Evolutionary conservation across 305 asterid genomes (phyloP).

Genomic region (Fraxinus sp.): DNA sequence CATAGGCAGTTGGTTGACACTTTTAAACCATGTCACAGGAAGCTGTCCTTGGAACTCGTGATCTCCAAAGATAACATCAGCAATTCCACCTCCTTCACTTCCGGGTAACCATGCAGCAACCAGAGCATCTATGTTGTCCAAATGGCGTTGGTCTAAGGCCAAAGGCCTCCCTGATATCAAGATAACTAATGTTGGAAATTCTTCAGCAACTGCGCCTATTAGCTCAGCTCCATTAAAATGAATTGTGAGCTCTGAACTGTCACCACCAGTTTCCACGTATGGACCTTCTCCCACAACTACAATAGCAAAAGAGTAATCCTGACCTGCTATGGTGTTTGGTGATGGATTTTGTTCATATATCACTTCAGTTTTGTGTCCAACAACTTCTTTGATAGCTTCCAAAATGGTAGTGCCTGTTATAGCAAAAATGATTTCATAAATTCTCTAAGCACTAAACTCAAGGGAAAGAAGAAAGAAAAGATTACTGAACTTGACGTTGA

Average conservation of each 20-base stretch:
- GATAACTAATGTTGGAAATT: constrained; percentile 66
- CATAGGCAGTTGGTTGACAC: constrained; percentile 65
- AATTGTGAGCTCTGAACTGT: constrained; percentile 59
- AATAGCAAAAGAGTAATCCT: constrained; percentile 61
- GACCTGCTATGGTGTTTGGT: constrained; percentile 49
- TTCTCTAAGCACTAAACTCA: background rate
- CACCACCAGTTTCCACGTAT: constrained; percentile 80
- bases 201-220: constrained; percentile 55
- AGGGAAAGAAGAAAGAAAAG: background rate
- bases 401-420: constrained; percentile 70
- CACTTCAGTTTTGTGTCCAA: constrained; percentile 58
- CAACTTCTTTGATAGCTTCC: constrained; percentile 71
- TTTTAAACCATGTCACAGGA: constrained; percentile 81
- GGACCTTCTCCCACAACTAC: constrained; percentile 83
- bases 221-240: constrained; percentile 65
- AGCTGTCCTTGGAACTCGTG: constrained; percentile 64
- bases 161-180: constrained; percentile 78
- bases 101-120: constrained; percentile 96
- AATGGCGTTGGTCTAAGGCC: constrained; percentile 55
- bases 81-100: constrained; percentile 72
- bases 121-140: constrained; percentile 60
- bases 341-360: constrained; percentile 62
- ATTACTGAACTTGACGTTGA: background rate
- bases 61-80: constrained; percentile 79
- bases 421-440: background rate